Evolutionary conservation across 2,329 filamentous ascomycete genomes (phyloP), one percentile per base, ranked within the genome.

Genomic region (Aureobasidium sp.): DNA sequence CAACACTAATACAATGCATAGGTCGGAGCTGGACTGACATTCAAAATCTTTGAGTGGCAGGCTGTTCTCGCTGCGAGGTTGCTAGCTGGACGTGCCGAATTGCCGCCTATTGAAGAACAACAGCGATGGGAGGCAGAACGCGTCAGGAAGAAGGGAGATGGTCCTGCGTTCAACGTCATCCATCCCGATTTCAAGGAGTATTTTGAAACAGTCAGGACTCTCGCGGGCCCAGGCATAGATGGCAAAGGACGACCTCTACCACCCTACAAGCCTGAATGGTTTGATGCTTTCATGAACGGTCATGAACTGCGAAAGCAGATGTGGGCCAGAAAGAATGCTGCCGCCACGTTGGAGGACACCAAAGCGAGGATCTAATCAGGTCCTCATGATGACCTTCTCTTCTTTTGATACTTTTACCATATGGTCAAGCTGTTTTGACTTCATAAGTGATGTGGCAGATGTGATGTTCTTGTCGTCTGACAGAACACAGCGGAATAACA

Each of bases 1-100:
- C 12, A 44, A 9, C 44, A 39, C 53, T 52, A 42, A 48, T 34
- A 25, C 4, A 1, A 25, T 9, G 14, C 12, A 11, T 29, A 63
- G 53, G 62, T 80, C 0, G 74, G 75, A 1, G 80, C 81, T 0
- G 82, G 82, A 0, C 71, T 89, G 31, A 88, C 86, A 0, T 88
- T 89, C 74, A 87, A 85, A 69, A 79, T 87, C 34, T 87, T 87
- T 61, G 86, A 88, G 72, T 87, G 84, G 83, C 85, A 88, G 68
- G 84, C 84, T 7, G 84, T 87, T 0, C 77, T 83, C 1, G 83
- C 81, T 0, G 85, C 85, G 1, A 76, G 85, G 0, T 71, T 86
- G 2, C 75, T 87, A 0, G 80, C 85, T 0, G 83, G 83, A 0
- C 76, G 82, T 1, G 79, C 78, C 0, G 72, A 66, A 0, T 71